Conservation (phyloP, 1,284 basidiomycete genomes). For the Ceratobasidium theobromae region DNA sequence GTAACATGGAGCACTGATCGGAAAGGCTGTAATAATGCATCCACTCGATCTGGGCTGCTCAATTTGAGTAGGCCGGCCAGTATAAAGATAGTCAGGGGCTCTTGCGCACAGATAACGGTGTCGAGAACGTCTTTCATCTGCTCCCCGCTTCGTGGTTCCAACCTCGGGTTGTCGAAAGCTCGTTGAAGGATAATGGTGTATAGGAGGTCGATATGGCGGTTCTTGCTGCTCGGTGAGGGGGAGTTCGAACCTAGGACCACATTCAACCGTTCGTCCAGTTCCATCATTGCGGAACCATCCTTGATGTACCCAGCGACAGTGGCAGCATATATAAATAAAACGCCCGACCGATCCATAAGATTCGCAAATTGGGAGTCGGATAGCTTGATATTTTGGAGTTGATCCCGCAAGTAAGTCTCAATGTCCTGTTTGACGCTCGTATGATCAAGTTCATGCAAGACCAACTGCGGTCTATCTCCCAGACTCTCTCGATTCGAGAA, state of each 20-base stretch:
- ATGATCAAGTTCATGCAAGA: constrained; percentile 1
- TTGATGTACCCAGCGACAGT: neutral
- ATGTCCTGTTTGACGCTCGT: neutral
- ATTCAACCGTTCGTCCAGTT: neutral
- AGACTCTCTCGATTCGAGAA: neutral
- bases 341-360: neutral
- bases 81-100: neutral
- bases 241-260: neutral
- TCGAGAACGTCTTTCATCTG: neutral
- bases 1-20: constrained; percentile 4
- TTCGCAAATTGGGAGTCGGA: neutral
- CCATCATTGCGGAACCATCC: neutral
- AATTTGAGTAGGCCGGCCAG: neutral
- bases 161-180: neutral
- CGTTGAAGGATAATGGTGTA: neutral
- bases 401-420: neutral
- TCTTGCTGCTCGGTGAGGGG: neutral
- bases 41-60: neutral
- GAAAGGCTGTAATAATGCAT: neutral
- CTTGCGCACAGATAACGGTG: constrained; percentile 8
- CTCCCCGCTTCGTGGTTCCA: neutral
- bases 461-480: neutral
- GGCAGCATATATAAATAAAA: constrained; percentile 20
- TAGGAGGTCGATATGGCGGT: neutral
- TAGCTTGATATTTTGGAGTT: neutral